These are phyloP conservation scores for Pelargonium cotyledonis DNA, from an alignment of 441 rosid genomes.

Conservation along the genomic window DNA sequence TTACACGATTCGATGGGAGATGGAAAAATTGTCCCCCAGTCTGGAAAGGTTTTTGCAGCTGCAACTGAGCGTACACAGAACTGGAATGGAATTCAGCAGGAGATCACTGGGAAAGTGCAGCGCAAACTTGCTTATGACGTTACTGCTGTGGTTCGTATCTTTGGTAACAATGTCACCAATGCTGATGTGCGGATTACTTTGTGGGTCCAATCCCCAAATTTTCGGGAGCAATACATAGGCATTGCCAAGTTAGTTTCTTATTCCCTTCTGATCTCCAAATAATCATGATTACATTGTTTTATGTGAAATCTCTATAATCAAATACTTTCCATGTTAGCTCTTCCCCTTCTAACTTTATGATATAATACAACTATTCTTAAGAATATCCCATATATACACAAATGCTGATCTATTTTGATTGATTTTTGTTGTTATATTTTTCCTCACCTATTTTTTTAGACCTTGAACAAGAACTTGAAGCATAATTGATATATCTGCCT, in stretches of 20 bases:
- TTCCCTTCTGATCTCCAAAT: slow-evolving; percentile 5
- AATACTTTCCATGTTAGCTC: background rate
- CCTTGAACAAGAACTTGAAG: background rate
- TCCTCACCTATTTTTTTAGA: background rate
- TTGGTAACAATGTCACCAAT: slow-evolving; percentile 51
- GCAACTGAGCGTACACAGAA: slow-evolving; percentile 71
- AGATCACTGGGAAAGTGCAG: slow-evolving; percentile 64
- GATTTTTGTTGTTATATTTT: background rate
- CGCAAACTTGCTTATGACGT: slow-evolving; percentile 65
- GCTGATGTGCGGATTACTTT: slow-evolving; percentile 61
- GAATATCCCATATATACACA: background rate
- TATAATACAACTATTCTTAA: background rate
- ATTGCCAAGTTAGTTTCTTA: slow-evolving; percentile 53
- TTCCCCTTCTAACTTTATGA: background rate
- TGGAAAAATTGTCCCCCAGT: slow-evolving; percentile 55
- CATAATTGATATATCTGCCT: background rate
- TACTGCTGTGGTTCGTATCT: slow-evolving; percentile 58
- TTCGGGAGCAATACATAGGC: slow-evolving; percentile 64
- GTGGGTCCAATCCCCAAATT: slow-evolving; percentile 64
- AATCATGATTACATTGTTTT: background rate
- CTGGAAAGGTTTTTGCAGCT: slow-evolving; percentile 65
- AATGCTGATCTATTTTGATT: background rate
- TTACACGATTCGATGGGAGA: slow-evolving; percentile 68
- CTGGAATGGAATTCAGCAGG: slow-evolving; percentile 95
- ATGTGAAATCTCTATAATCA: background rate